Evolutionary conservation across 2,329 filamentous ascomycete species (phyloP).

Genomic region (Alternaria rosae): DNA sequence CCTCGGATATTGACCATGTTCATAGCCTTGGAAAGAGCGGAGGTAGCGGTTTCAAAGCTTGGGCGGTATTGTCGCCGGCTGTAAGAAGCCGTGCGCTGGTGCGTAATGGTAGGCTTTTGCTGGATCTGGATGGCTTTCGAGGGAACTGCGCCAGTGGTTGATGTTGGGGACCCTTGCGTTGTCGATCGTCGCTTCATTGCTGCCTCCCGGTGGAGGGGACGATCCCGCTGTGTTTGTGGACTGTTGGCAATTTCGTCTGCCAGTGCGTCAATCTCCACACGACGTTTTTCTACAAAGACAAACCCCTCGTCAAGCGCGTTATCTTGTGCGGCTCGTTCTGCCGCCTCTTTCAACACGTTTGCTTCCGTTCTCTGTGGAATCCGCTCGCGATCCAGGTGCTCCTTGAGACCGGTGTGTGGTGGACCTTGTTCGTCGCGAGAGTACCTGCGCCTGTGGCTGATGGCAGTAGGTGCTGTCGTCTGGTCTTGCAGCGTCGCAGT

Average conservation of each 20-base stretch:
- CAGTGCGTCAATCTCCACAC: conserved; percentile 95
- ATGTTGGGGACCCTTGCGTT: conserved; percentile 75
- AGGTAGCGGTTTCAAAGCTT: conserved; percentile 79
- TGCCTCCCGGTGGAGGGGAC: conserved; percentile 62
- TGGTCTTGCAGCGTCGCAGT: conserved; percentile 49
- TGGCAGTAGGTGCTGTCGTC: conserved; percentile 42
- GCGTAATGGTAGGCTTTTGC: conserved; percentile 65
- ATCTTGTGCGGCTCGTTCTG: conserved; percentile 79
- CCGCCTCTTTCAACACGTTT: conserved; percentile 55
- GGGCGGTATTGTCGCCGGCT: conserved; percentile 78
- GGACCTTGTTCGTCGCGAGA: conserved; percentile 57
- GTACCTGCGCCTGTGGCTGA: conserved; percentile 69
- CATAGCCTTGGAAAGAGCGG: conserved; percentile 92
- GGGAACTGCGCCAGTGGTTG: conserved; percentile 72
- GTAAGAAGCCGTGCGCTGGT: conserved; percentile 80
- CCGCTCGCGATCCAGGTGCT: conserved; percentile 55
- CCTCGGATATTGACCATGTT: conserved; percentile 87
- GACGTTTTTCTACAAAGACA: conserved; percentile 91
- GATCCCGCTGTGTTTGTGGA: conserved; percentile 63
- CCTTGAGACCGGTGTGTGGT: conserved; percentile 57
- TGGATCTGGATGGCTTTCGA: conserved; percentile 80
- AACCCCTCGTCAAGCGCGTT: conserved; percentile 93
- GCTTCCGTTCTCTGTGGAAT: conserved; percentile 51
- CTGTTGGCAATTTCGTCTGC: conserved; percentile 93
- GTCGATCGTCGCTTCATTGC: conserved; percentile 78